These are phyloP conservation scores for Eudorina sp. DNA, from an alignment of 139 green algal species.

Conservation along the genomic window DNA sequence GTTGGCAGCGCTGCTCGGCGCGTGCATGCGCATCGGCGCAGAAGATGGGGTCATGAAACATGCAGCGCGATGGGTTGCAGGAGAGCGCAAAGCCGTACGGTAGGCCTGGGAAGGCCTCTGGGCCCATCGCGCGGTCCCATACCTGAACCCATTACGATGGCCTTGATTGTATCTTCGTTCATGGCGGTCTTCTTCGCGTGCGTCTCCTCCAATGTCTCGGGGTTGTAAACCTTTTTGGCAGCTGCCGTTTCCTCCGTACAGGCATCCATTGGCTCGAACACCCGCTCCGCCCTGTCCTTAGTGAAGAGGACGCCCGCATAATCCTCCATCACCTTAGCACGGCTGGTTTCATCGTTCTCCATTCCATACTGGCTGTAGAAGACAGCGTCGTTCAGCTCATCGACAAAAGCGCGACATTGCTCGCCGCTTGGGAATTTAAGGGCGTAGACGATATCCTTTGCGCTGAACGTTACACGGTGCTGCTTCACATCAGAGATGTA, in stretches of 20 bases:
- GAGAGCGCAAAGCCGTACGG: no score
- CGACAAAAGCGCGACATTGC: constrained; percentile 48
- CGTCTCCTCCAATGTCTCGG: constrained; percentile 26
- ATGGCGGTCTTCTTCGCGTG: neutral
- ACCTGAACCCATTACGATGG: constrained; percentile 67
- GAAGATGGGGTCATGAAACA: no score
- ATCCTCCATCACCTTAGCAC: constrained; percentile 71
- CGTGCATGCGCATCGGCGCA: no score
- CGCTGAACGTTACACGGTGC: constrained; percentile 72
- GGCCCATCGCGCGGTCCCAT: no score
- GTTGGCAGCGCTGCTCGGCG: no score
- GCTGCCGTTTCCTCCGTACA: neutral
- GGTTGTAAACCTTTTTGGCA: neutral
- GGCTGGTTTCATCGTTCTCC: constrained; percentile 69
- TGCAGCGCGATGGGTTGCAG: no score
- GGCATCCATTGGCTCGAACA: constrained; percentile 64
- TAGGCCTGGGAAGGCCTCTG: no score
- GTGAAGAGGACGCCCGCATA: constrained; percentile 63
- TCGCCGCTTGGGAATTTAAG: constrained; percentile 67
- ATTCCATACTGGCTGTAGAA: constrained; percentile 91
- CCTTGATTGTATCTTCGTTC: constrained; percentile 50
- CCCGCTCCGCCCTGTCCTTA: constrained; percentile 54
- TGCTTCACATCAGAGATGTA: constrained; percentile 61
- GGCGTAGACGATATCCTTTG: constrained; percentile 70
- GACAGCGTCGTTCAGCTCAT: constrained; percentile 68